Evolutionary conservation across 2,329 filamentous ascomycete species (phyloP), one percentile per base, ranked within the genome.

Genomic region (Fusarium sp.): DNA sequence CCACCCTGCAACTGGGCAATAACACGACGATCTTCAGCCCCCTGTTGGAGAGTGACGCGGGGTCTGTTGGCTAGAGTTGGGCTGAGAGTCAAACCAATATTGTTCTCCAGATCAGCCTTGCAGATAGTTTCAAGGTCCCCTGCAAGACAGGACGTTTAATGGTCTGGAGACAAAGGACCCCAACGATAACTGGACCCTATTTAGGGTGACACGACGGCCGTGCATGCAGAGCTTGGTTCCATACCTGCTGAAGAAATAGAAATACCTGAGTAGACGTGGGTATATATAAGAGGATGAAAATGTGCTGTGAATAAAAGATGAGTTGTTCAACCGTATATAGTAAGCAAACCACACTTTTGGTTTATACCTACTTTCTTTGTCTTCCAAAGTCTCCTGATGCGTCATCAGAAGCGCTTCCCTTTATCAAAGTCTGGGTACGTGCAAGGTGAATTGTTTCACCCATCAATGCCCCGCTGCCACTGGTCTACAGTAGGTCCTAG

Each of bases 361-460:
- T 8, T 10, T 31, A 29, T 25, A 25, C 21, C 33, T 25, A 25
- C 21, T 38, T 36, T 25, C 19, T 11, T 17, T 27, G n/a, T 27
- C 29, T 27, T 9, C 36, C n/a, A 14, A 5, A 27, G 19, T 25
- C 15, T 17, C 23, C 19, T 37, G 14, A 33, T 43, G 10, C 25
- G 9, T 23, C 31, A 21, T 17, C 17, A 14, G 13, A 9, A 57
- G 31, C 42, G 27, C 39, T 8, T 25, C 27, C 46, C 43, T 44
- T 36, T 53, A n/a, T 49, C 25, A 23, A 45, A 29, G 29, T 27
- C 35, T 42, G 42, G 38, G 56, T 32, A 45, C 27, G 36, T 58
- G 57, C 29, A 27, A 48, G 52, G 45, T 48, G 52, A 53, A 62
- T 64, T 65, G 48, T 65, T 49, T 59, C 59, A 48, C 25, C 56